Conservation (phyloP, 306 rosid genomes). For the Argentina anserina region DNA sequence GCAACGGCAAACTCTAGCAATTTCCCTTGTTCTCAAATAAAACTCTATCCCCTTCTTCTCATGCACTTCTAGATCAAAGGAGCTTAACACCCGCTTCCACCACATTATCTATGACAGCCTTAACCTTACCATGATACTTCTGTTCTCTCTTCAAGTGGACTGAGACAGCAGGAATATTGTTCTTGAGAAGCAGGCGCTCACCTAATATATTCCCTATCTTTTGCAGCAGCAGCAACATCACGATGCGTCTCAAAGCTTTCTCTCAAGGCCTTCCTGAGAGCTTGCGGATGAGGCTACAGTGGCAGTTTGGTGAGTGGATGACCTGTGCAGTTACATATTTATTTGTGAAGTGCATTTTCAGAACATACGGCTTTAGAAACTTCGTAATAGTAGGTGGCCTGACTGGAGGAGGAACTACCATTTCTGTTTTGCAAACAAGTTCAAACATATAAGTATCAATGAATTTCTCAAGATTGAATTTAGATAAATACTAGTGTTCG, state of each 20-base stretch:
- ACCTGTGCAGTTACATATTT: conserved; percentile 78
- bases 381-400: conserved; percentile 54
- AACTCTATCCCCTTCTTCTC: too few species aligned
- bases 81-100: conserved; percentile 68
- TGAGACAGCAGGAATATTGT: conserved; percentile 70
- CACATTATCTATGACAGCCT: conserved; percentile 73
- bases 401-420: conserved; percentile 78
- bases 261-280: conserved; percentile 68
- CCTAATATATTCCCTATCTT: conserved; percentile 79
- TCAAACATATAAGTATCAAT: too few species aligned
- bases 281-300: conserved; percentile 75
- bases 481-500: too few species aligned
- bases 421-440: conserved; percentile 27
- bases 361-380: conserved; percentile 75
- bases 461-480: too few species aligned
- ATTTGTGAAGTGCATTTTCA: conserved; percentile 87
- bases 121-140: conserved; percentile 88
- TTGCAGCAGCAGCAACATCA: conserved; percentile 87
- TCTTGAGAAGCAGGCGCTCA: conserved; percentile 60
- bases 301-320: conserved; percentile 75
- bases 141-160: conserved; percentile 87
- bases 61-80: conserved; percentile 32
- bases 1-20: not conserved
- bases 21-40: too few species aligned
- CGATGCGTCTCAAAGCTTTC: conserved; percentile 54